Evolutionary conservation across 2,329 filamentous ascomycete species (phyloP), one percentile per base, ranked within the genome.

Genomic region (Fusarium keratoplasticum): DNA sequence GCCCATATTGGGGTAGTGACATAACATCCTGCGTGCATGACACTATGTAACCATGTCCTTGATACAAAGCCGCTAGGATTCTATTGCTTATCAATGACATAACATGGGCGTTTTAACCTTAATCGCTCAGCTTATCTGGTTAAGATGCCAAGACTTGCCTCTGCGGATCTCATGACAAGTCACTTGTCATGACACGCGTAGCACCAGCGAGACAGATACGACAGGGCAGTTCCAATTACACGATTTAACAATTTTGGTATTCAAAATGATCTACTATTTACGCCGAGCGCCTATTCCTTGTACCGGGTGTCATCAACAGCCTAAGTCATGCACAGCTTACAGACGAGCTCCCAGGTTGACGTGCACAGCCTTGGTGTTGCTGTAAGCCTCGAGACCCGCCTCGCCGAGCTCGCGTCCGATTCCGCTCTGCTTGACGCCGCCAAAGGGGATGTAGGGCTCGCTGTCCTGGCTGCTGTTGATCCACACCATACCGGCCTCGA

Each of bases 401-500:
- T 76, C 72, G 8, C 77, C 77, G 22, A 79, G 71, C 66, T 78
- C 77, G 22, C 77, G 71, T 0, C 77, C 77, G 10, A 78, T 78
- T 13, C 77, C 77, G 9, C 77, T 78, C 76, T 79, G 77, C 74
- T 78, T 78, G 13, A 78, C 76, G 5, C 77, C 77, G 25, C 77
- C 77, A 20, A 78, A 78, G 29, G 77, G 77, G 47, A 78, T 73
- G 14, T 77, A 73, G 14, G 75, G 76, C 18, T 79, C 77, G 36
- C 75, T 72, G 27, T 79, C 77, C 40, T 78, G 73, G 25, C 75
- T 79, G 40, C 73, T 76, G 79, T 85, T 86, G 70, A 88, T 86
- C 87, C 87, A 89, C 69, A 89, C 86, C 72, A 87, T 88, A 75
- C 92, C 94, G 31, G 94, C 94, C 81, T 89, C 89, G 79, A 96